Evolutionary conservation across 192 early-diverging fungal species (phyloP).

Genomic region (Backusella mclennaniae): DNA sequence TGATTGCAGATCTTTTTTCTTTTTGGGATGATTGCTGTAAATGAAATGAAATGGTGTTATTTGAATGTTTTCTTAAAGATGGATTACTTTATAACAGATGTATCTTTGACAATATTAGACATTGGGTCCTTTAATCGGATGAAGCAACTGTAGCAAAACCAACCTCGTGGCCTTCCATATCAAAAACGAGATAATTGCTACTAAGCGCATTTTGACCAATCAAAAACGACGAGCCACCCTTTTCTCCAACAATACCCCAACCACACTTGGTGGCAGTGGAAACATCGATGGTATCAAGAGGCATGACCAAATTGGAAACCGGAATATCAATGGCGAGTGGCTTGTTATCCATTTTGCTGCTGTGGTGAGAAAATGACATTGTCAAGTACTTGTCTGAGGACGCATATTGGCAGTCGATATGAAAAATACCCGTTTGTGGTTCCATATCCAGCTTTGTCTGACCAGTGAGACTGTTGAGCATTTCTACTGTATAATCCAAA

Average conservation of each 20-base stretch:
- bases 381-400: constrained; percentile 8
- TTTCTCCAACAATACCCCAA: constrained; percentile 17
- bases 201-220: constrained; percentile 27
- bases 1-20: neutral
- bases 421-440: neutral
- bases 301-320: constrained; percentile 16
- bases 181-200: constrained; percentile 19
- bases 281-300: constrained; percentile 19
- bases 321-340: constrained; percentile 26
- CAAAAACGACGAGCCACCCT: neutral
- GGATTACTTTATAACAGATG: neutral
- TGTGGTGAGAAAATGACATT: constrained; percentile 9
- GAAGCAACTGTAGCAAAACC: constrained; percentile 5
- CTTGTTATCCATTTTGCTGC: neutral
- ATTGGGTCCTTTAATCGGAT: neutral
- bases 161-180: constrained; percentile 17
- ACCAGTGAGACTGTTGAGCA: neutral
- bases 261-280: constrained; percentile 16
- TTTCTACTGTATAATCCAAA: neutral
- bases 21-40: neutral
- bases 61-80: neutral
- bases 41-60: neutral
- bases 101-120: too few species aligned
- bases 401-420: constrained; percentile 16
- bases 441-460: neutral